These are phyloP conservation scores for Cephalotrichum gorgonifer DNA, from an alignment of 2,329 filamentous ascomycete genomes.

Conservation along the genomic window DNA sequence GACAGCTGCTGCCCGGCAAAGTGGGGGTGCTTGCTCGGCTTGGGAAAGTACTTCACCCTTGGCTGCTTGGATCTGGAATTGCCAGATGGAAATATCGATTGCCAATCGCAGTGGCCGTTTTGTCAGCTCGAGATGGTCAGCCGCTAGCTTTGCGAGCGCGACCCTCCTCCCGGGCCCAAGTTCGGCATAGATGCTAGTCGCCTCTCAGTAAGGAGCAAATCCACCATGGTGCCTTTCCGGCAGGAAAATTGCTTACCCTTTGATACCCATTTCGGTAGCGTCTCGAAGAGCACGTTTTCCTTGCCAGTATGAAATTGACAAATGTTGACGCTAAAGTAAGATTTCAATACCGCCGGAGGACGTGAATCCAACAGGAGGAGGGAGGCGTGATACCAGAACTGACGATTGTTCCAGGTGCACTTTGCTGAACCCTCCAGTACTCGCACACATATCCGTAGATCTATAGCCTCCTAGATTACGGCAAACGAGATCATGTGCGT, in stretches of 20 bases:
- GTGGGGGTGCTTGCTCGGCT: no score
- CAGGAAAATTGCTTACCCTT: constrained; percentile 37
- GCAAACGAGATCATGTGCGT: no score
- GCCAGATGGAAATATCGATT: constrained; percentile 94
- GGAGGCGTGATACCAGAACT: no score
- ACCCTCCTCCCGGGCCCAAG: constrained; percentile 73
- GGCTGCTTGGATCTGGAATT: constrained; percentile 83
- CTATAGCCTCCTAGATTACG: no score
- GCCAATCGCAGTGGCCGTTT: constrained; percentile 72
- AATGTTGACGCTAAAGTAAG: not conserved
- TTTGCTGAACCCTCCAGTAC: no score
- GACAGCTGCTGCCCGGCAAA: no score
- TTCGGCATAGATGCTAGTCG: constrained; percentile 74
- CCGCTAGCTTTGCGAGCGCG: constrained; percentile 71
- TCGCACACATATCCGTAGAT: no score
- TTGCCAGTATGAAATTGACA: not conserved
- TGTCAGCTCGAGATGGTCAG: constrained; percentile 62
- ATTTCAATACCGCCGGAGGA: not conserved
- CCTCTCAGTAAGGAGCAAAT: constrained; percentile 10
- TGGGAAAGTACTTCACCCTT: constrained; percentile 39
- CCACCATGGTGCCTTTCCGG: constrained; percentile 2
- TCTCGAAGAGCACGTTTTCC: not conserved
- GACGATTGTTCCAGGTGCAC: no score
- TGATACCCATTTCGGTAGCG: constrained; percentile 48
- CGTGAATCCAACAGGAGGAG: not conserved